A percentile compares a stretch with the other conserved stretches of the same genome.
Evolutionary conservation across 2,329 filamentous ascomycete species (phyloP).

Genomic region (Colletotrichum lini): DNA sequence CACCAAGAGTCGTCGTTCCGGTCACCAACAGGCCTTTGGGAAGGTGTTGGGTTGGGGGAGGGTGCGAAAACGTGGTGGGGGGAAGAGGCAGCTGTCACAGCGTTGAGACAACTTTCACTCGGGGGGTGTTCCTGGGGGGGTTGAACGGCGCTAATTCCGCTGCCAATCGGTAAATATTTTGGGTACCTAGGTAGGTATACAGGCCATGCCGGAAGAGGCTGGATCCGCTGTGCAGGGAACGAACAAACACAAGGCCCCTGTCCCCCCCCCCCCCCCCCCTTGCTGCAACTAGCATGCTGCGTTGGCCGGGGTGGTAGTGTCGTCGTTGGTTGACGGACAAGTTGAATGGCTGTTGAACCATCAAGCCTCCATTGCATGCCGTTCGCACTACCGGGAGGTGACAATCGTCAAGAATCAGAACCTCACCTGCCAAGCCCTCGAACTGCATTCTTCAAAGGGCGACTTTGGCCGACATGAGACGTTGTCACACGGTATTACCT

Average conservation of each 20-base stretch:
- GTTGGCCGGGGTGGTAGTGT: neutral
- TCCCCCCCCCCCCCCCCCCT: neutral
- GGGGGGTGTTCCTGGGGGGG: no score
- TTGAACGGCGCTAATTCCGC: neutral
- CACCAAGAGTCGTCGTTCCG: neutral
- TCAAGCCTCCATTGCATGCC: neutral
- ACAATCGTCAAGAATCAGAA: no score
- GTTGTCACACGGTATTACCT: neutral
- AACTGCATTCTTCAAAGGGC: neutral
- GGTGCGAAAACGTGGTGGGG: neutral
- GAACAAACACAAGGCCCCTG: neutral
- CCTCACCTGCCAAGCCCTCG: neutral
- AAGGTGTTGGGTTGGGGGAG: no score
- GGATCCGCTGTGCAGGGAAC: conserved; percentile 14
- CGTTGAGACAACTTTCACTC: neutral
- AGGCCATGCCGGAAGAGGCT: neutral
- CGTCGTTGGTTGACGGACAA: neutral
- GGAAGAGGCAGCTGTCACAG: conserved; percentile 5
- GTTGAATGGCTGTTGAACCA: neutral
- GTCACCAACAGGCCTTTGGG: neutral
- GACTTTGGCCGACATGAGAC: neutral
- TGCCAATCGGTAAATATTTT: conserved; percentile 2
- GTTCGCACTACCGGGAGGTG: neutral
- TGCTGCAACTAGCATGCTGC: conserved; percentile 8
- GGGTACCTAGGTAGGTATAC: no score